Percentiles rank a stretch among this genome's conserved stretches.
phyloP scores from a whole-genome alignment of 148 eudicot species.

The Fagopyrum tataricum region DNA sequence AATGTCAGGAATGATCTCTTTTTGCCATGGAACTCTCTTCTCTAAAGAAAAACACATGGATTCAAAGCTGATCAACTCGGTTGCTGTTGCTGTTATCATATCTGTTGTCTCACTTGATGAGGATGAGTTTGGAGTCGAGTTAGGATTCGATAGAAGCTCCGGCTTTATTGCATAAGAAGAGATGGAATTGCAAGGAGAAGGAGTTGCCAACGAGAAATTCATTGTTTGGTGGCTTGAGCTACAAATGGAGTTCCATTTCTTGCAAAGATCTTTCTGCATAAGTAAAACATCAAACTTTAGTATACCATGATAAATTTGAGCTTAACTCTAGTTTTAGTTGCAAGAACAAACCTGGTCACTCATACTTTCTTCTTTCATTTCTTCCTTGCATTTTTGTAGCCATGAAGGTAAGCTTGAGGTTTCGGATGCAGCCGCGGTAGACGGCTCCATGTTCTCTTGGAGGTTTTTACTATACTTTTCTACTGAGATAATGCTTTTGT shows the following conservation, averaged over 20 bases:
- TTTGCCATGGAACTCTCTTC: conserved; percentile 70
- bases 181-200: conserved; percentile 50
- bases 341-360: conserved; percentile 6
- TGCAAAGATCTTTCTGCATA: conserved; percentile 52
- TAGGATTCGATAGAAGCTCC: conserved; percentile 74
- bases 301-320: neutral
- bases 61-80: conserved; percentile 30
- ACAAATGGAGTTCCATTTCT: conserved; percentile 79
- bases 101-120: conserved; percentile 71
- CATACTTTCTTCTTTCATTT: conserved; percentile 21
- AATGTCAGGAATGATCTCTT: conserved; percentile 32
- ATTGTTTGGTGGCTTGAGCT: conserved; percentile 40
- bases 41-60: conserved; percentile 42
- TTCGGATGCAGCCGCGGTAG: neutral
- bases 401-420: conserved; percentile 54
- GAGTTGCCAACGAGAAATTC: conserved; percentile 37
- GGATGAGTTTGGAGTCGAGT: conserved; percentile 80
- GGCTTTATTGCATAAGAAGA: conserved; percentile 50
- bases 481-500: conserved; percentile 24
- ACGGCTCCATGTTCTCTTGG: conserved; percentile 8
- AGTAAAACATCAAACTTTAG: neutral
- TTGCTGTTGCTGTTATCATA: conserved; percentile 11
- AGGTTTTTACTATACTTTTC: conserved; percentile 36
- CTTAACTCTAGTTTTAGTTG: neutral
- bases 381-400: conserved; percentile 66